These are phyloP conservation scores for Lasiodiplodia sp. DNA, from an alignment of 2,329 filamentous ascomycete genomes.

Conservation along the genomic window DNA sequence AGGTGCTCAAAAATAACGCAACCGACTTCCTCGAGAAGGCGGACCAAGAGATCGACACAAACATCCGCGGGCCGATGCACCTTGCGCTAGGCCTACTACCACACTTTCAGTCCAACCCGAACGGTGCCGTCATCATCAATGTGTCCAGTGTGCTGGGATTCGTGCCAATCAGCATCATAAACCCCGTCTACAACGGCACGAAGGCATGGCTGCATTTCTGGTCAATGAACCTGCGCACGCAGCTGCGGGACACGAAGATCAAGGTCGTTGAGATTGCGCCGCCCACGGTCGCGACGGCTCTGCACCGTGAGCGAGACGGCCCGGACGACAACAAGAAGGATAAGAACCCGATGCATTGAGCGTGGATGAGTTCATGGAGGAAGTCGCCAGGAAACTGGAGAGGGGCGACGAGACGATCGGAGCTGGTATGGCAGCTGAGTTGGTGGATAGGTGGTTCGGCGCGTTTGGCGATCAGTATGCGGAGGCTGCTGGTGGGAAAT, in stretches of 20 bases:
- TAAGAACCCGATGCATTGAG: constrained; percentile 57
- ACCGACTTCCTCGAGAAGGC: constrained; percentile 58
- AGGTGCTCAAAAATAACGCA: constrained; percentile 48
- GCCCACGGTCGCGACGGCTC: constrained; percentile 61
- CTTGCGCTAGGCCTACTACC: constrained; percentile 58
- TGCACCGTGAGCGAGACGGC: constrained; percentile 63
- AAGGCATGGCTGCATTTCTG: constrained; percentile 67
- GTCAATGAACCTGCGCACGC: constrained; percentile 62
- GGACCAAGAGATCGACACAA: constrained; percentile 66
- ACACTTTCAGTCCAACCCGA: constrained; percentile 56
- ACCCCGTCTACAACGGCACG: constrained; percentile 66
- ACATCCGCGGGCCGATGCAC: constrained; percentile 66
- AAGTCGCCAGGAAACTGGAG: constrained; percentile 55
- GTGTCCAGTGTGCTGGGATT: constrained; percentile 63
- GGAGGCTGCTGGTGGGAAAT: constrained; percentile 33
- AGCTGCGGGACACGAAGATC: constrained; percentile 55
- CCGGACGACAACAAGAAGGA: constrained; percentile 67
- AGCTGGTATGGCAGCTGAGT: constrained; percentile 52
- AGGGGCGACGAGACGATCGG: constrained; percentile 58
- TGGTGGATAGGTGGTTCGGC: constrained; percentile 56
- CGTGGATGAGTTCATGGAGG: constrained; percentile 63
- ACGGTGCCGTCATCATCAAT: constrained; percentile 59
- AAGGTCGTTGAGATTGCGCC: constrained; percentile 64
- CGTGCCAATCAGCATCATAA: constrained; percentile 61
- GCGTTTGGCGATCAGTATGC: constrained; percentile 48